Evolutionary conservation across 75 land plant species (phyloP).

Genomic region (Pinus taeda): DNA sequence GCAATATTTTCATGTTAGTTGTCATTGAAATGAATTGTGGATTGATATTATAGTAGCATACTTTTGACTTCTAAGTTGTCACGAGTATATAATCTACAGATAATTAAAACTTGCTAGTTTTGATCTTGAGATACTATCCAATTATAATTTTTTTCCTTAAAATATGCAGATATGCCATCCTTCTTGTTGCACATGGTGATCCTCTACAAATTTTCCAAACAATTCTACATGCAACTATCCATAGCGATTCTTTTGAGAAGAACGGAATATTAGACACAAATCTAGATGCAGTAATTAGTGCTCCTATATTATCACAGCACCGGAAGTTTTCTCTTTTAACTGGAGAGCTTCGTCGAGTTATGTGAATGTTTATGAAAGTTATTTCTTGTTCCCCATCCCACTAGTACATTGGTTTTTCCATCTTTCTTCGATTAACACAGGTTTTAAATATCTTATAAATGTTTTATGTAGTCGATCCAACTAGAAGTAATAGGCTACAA

Average conservation of each 20-base stretch:
- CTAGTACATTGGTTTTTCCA: too few species aligned
- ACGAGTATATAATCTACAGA: neutral
- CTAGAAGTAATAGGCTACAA: too few species aligned
- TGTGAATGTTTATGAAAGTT: constrained; percentile 8
- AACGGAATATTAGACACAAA: constrained; percentile 31
- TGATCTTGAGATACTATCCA: constrained; percentile 1
- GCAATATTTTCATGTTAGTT: too few species aligned
- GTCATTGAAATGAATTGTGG: too few species aligned
- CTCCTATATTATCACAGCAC: constrained; percentile 61
- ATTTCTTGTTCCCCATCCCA: too few species aligned
- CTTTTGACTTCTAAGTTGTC: too few species aligned
- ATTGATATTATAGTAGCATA: too few species aligned
- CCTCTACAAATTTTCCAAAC: constrained; percentile 89
- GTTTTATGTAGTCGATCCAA: too few species aligned
- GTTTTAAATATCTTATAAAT: too few species aligned
- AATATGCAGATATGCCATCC: constrained; percentile 49
- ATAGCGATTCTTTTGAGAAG: neutral
- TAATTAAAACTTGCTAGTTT: neutral
- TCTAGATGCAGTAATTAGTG: constrained; percentile 30
- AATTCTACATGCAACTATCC: constrained; percentile 38
- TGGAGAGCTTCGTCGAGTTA: constrained; percentile 71
- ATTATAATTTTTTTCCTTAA: neutral
- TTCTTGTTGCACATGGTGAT: constrained; percentile 93
- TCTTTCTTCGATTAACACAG: too few species aligned
- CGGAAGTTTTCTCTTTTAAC: constrained; percentile 67